Base-by-base conservation (phyloP, 495 filamentous ascomycete species). In the Podospora appendiculata region DNA sequence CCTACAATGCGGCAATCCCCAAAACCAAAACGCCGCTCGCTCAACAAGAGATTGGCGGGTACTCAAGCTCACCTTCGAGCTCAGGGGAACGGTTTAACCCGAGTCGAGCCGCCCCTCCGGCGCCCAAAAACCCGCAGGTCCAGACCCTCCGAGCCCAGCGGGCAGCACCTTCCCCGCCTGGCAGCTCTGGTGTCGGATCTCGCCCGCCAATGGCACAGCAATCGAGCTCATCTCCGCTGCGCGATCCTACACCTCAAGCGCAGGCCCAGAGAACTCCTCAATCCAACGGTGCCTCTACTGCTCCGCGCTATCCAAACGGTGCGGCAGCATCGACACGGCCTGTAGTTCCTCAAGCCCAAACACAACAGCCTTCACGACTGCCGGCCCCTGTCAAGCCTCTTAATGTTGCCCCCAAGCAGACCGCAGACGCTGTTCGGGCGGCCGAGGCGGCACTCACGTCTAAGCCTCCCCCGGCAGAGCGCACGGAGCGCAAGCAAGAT, bases 1-100 rank as follows among this genome's bases (percentile, higher is more conserved):
- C 81, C 17, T 95, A 93, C 65, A 93, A 95, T 67, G 83, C 86
- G n/a, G 86, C 86, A 12, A 63, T 95, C 41, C 89, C 90, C 13
- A 84, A 94, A 70, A 78, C 77, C 11, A 83, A 86, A 52, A 69
- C 78, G 4, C 87, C 88, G 0, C 62, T 89, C 33, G 90, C 89
- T n/a, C 86, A 96, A 61, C 90, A 96, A 67, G 90, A 95, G 67
- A 68, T 92, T 57, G 86, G 85, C 41, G 74, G 76, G 43, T 72
- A 65, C 17, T 67, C 77, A 16, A 56, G 81, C 38, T 65, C 75
- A 32, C 74, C 79, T 53, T 40, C 51, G n/a, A 19, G 58, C 14
- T 44, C 72, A 19, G 68, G 73, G 43, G 78, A 81, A 51, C 81
- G 90, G 47, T 96, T 91, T 63, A 95, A 95, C 58, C 89, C 92